Evolutionary conservation across 345 rosid genomes (phyloP), one percentile per base, ranked within the genome.

Genomic region (Populus alba): DNA sequence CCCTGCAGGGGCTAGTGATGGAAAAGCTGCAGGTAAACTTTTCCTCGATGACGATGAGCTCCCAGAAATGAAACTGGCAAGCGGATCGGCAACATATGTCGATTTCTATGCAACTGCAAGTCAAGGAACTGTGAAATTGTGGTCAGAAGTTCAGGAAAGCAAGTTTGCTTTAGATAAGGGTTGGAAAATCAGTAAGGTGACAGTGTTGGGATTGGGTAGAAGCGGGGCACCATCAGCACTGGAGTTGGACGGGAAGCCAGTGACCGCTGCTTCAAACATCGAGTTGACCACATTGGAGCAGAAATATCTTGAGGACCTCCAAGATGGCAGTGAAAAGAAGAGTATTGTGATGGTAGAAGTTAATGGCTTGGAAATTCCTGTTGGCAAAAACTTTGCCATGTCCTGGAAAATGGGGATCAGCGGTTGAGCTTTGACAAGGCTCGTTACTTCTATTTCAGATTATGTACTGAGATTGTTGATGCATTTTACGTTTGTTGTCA

Each of bases 11-110:
- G 88, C 87, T 57, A 74, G 75, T 1, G 84, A 88, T n/a, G 93
- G 86, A 18, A 82, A 90, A 79, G 99, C 99, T 16, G 88, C 83
- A 22, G 99, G 98, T 9, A 86, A 79, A 7, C 88, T 96, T 27
- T 96, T 74, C 80, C 82, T 94, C 8, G 98, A 96, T 70, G 81
- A 96, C 4, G 99, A 96, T 29, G 98, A 96, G 84, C 97, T 90
- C 65, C 97, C 94, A 0, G 95, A 94, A 76, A 96, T 96, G 98
- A 90, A 85, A 78, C 93, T 96, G 7, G 94, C 91, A 65, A 88
- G 82, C 3, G 95, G 98, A 15, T 83, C 81, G 69, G 87, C 98
- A 16, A 86, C 93, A 0, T 90, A 87, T 71, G 82, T 90, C 3
- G 85, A 91, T 13, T 89, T 96, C 53, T 87, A 87, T 72, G 97